These are phyloP conservation scores for Auxenochlorella pyrenoidosa DNA, from an alignment of 139 green algal genomes.

Conservation along the genomic window DNA sequence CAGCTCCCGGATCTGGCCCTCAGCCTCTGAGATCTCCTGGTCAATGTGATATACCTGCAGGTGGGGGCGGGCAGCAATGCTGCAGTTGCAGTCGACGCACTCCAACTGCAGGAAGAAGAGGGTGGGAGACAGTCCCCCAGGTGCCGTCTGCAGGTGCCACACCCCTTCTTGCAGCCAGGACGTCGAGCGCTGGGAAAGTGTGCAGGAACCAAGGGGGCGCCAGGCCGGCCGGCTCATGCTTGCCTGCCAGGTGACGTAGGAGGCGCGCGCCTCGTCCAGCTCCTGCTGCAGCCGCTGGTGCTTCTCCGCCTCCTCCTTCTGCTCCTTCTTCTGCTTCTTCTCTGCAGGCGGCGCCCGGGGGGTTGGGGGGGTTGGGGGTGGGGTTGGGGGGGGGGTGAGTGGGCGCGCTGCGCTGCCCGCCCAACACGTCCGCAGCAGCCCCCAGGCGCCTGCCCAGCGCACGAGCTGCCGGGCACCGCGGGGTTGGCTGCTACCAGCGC, in stretches of 20 bases:
- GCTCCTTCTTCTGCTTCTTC: conserved; percentile 93
- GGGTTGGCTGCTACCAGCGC: too few species aligned
- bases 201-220: too few species aligned
- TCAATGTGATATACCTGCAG: conserved; percentile 82
- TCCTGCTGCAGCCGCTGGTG: conserved; percentile 78
- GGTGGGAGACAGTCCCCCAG: too few species aligned
- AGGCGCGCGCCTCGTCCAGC: conserved; percentile 54
- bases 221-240: neutral
- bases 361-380: too few species aligned
- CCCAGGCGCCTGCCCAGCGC: too few species aligned
- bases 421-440: too few species aligned
- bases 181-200: neutral
- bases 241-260: conserved; percentile 45
- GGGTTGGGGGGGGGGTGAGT: too few species aligned
- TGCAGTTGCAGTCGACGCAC: neutral
- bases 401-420: too few species aligned
- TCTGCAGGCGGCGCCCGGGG: conserved; percentile 55
- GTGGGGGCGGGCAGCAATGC: neutral
- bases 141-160: neutral
- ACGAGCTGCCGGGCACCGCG: too few species aligned
- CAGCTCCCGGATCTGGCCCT: conserved; percentile 41
- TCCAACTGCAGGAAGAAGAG: neutral
- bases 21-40: conserved; percentile 43
- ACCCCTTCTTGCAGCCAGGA: neutral
- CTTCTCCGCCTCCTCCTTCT: conserved; percentile 97